Evolutionary conservation across 2,329 filamentous ascomycete genomes (phyloP).

Genomic region (Diaporthe amygdali): DNA sequence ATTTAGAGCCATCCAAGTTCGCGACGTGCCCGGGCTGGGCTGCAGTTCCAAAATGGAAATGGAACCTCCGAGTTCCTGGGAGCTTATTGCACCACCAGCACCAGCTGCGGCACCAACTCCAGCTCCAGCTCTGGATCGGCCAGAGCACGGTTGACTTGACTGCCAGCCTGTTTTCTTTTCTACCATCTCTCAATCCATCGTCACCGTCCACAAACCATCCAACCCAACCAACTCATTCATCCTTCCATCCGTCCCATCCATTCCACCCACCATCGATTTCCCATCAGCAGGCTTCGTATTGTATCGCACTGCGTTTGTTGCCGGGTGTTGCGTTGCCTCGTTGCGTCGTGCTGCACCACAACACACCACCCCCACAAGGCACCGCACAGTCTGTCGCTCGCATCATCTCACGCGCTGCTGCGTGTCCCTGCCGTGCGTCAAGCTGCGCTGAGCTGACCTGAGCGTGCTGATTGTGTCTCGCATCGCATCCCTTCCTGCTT

Average conservation of each 20-base stretch:
- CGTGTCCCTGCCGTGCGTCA: neutral
- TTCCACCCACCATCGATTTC: neutral
- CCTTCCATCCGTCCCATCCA: neutral
- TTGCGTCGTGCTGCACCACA: neutral
- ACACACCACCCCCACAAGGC: neutral
- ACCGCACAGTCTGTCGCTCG: neutral
- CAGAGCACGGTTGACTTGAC: neutral
- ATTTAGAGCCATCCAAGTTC: constrained; percentile 14
- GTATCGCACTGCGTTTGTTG: neutral
- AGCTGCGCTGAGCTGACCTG: constrained; percentile 9
- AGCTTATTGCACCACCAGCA: constrained; percentile 23
- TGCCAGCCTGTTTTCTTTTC: neutral
- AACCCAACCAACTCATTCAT: neutral
- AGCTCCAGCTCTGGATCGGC: neutral
- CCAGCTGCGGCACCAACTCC: constrained; percentile 4
- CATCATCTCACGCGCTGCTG: neutral
- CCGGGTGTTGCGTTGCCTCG: neutral
- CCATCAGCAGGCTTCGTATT: neutral
- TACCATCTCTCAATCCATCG: neutral
- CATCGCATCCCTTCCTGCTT: constrained; percentile 9
- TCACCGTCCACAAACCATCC: neutral
- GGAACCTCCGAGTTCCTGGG: constrained; percentile 17
- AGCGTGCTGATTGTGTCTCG: constrained; percentile 10
- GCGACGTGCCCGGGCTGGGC: constrained; percentile 10
- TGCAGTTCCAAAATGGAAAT: constrained; percentile 13